Evolutionary conservation across 805 yeast species (phyloP).

Genomic region (Priceomyces haplophilus): DNA sequence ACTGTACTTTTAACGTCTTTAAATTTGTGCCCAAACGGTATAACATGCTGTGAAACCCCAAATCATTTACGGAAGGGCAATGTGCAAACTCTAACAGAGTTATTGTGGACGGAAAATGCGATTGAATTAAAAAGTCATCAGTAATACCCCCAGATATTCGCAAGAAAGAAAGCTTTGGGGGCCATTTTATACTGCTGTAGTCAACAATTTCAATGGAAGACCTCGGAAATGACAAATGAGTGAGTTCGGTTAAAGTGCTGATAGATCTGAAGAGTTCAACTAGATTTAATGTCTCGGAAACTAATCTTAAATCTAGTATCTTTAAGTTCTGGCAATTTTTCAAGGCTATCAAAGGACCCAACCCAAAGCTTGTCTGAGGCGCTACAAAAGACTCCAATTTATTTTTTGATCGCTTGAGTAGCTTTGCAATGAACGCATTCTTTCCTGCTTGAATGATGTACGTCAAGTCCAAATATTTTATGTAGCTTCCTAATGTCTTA

Average conservation of each 20-base stretch:
- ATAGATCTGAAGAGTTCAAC: slow-evolving; percentile 77
- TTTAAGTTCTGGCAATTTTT: slow-evolving; percentile 63
- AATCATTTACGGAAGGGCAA: slow-evolving; percentile 74
- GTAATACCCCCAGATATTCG: slow-evolving; percentile 88
- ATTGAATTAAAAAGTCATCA: slow-evolving; percentile 67
- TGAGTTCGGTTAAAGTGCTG: slow-evolving; percentile 55
- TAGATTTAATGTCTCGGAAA: slow-evolving; percentile 85
- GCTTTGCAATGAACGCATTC: slow-evolving; percentile 81
- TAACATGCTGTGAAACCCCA: slow-evolving; percentile 60
- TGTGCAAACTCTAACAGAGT: slow-evolving; percentile 75
- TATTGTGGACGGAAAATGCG: slow-evolving; percentile 72
- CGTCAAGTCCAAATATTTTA: slow-evolving; percentile 68
- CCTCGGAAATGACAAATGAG: slow-evolving; percentile 82
- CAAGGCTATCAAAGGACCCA: slow-evolving; percentile 81
- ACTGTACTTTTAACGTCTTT: slow-evolving; percentile 62
- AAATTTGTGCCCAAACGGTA: slow-evolving; percentile 64
- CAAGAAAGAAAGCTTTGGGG: slow-evolving; percentile 65
- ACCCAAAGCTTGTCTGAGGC: slow-evolving; percentile 93
- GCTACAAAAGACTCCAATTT: slow-evolving; percentile 72
- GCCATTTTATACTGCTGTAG: slow-evolving; percentile 64
- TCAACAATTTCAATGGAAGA: slow-evolving; percentile 73
- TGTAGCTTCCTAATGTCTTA: slow-evolving; percentile 54
- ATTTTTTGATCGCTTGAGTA: slow-evolving; percentile 72
- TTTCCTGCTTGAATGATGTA: slow-evolving; percentile 86
- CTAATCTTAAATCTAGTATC: slow-evolving; percentile 75